phyloP scores from a whole-genome alignment of 2,329 filamentous ascomycete species.

The Colletotrichum gloeosporioides region DNA sequence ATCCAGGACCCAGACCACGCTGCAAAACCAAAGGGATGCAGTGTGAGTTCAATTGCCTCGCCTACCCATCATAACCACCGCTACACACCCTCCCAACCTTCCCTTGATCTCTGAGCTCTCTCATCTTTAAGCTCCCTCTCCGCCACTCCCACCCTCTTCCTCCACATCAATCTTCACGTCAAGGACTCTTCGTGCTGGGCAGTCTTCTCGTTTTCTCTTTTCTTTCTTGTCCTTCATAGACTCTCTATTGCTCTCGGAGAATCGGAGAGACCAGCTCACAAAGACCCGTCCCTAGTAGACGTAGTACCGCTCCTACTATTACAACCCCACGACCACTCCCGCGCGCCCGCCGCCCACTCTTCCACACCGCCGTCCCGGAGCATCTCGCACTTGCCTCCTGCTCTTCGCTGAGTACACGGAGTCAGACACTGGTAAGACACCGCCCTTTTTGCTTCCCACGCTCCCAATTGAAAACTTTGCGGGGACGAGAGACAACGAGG shows the following conservation, averaged over 20 bases:
- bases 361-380: conserved; percentile 13
- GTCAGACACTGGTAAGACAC: conserved; percentile 25
- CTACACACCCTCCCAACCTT: conserved; percentile 4
- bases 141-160: conserved; percentile 4
- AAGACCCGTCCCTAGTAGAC: background rate
- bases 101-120: conserved; percentile 12
- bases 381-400: conserved; percentile 32
- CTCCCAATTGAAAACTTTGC: background rate
- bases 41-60: conserved; percentile 13
- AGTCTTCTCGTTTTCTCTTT: conserved; percentile 21
- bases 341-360: background rate
- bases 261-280: conserved; percentile 13
- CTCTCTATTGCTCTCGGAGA: conserved; percentile 18
- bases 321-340: background rate
- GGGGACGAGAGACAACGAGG: background rate
- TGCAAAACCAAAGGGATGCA: conserved; percentile 19
- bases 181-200: conserved; percentile 13
- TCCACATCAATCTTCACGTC: conserved; percentile 9
- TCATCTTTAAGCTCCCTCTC: conserved; percentile 21
- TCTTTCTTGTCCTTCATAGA: conserved; percentile 21
- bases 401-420: conserved; percentile 46
- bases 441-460: background rate
- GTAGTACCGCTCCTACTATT: background rate
- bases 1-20: conserved; percentile 12
- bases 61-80: conserved; percentile 14